phyloP scores from a whole-genome alignment of 1,284 basidiomycete genomes.

The Phellopilus nigrolimitatus region DNA sequence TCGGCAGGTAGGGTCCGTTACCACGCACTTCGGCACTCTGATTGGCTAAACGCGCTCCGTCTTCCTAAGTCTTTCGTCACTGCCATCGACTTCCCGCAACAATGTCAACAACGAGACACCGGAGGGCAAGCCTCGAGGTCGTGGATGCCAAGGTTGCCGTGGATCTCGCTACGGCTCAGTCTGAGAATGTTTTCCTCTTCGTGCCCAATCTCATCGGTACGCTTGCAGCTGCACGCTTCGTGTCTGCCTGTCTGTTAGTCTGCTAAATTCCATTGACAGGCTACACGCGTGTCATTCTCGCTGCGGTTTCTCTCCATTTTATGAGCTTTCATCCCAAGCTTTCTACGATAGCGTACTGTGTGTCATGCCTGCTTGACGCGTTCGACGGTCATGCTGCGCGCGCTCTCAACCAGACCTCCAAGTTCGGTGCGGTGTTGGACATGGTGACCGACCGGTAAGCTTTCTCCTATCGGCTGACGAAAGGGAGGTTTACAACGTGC shows the following conservation, averaged over 20 bases:
- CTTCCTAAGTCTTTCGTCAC: not conserved
- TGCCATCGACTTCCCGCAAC: not conserved
- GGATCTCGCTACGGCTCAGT: slow-evolving; percentile 79
- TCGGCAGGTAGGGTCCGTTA: too few relatives aligned
- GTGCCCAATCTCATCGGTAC: slow-evolving; percentile 93
- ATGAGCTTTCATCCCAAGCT: slow-evolving; percentile 95
- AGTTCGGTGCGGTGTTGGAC: slow-evolving; percentile 97
- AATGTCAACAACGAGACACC: slow-evolving; percentile 1
- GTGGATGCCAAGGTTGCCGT: slow-evolving; percentile 78
- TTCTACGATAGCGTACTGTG: slow-evolving; percentile 85
- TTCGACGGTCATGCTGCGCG: slow-evolving; percentile 96
- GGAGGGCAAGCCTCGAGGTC: slow-evolving; percentile 46
- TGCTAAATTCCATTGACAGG: slow-evolving; percentile 41
- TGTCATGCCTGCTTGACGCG: slow-evolving; percentile 95
- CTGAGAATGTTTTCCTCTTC: slow-evolving; percentile 94
- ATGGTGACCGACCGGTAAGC: slow-evolving; percentile 98
- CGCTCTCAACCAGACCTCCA: slow-evolving; percentile 83
- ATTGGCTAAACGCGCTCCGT: not conserved
- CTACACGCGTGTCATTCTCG: slow-evolving; percentile 88
- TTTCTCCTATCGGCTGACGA: not conserved
- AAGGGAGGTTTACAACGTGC: not conserved
- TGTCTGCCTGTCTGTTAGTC: slow-evolving; percentile 5
- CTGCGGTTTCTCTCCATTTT: slow-evolving; percentile 84
- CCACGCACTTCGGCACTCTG: too few relatives aligned
- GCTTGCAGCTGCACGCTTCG: slow-evolving; percentile 25